phyloP scores from a whole-genome alignment of 345 rosid species.

The Anacardium occidentale region DNA sequence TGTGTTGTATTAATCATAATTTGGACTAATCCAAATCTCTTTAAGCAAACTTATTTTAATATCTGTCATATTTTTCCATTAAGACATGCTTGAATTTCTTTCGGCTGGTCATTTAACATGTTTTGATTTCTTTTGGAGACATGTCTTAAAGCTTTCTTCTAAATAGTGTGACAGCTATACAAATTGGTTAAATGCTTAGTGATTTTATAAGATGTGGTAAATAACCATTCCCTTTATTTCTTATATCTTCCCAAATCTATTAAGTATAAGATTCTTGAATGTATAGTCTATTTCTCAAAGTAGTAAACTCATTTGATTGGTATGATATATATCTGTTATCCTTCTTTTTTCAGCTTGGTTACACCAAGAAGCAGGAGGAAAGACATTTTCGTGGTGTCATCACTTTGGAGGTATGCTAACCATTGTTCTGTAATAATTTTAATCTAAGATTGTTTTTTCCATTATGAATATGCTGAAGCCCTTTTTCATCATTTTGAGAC shows the following conservation, averaged over 20 bases:
- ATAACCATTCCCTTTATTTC: neutral
- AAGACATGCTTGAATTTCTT: neutral
- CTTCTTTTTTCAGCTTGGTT: conserved; percentile 65
- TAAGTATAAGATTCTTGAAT: neutral
- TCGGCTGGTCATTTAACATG: neutral
- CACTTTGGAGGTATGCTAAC: conserved; percentile 62
- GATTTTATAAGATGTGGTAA: neutral
- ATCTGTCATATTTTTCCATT: too few species aligned
- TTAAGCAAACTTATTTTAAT: neutral
- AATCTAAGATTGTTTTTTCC: neutral
- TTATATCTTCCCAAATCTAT: neutral
- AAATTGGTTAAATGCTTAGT: neutral
- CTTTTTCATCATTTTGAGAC: neutral
- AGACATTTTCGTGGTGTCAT: conserved; percentile 85
- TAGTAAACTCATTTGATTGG: neutral
- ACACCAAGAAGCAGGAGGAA: conserved; percentile 94
- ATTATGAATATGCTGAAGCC: neutral
- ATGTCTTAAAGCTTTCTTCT: neutral
- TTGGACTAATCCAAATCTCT: neutral
- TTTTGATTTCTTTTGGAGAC: neutral
- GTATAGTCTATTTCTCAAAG: neutral
- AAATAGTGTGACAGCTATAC: neutral
- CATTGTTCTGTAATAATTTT: neutral
- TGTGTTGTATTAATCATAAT: neutral
- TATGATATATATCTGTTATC: conserved; percentile 5